A percentile compares a stretch with the other conserved stretches of the same genome.
Evolutionary conservation across 2,329 filamentous ascomycete species (phyloP).

Genomic region (Bipolaris victoriae): DNA sequence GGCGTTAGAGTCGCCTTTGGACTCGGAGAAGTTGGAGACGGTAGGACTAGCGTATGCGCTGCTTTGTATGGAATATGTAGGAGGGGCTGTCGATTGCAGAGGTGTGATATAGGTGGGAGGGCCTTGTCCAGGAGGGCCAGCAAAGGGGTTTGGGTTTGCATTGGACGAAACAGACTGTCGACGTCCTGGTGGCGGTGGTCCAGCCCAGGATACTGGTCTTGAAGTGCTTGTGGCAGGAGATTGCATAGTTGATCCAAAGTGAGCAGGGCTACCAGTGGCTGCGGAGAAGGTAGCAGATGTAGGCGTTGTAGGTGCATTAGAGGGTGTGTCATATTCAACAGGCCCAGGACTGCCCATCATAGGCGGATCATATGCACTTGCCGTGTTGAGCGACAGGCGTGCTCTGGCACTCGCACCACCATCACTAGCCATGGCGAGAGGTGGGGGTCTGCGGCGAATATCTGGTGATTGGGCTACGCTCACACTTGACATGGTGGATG

Average conservation of each 20-base stretch:
- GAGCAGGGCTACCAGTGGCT: constrained; percentile 73
- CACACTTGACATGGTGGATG: constrained; percentile 73
- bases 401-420: constrained; percentile 63
- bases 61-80: constrained; percentile 62
- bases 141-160: constrained; percentile 73
- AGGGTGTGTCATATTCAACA: constrained; percentile 67
- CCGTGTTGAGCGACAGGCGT: constrained; percentile 60
- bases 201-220: constrained; percentile 75
- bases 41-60: constrained; percentile 72
- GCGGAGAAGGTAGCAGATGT: constrained; percentile 83
- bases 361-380: constrained; percentile 69
- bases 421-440: constrained; percentile 81
- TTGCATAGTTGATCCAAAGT: constrained; percentile 69
- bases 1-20: constrained; percentile 69
- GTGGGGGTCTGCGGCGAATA: constrained; percentile 73
- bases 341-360: constrained; percentile 66
- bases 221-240: constrained; percentile 76
- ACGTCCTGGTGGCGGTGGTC: constrained; percentile 70
- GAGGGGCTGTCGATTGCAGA: constrained; percentile 61
- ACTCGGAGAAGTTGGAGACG: constrained; percentile 66
- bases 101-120: constrained; percentile 64
- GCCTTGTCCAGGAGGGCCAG: constrained; percentile 66
- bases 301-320: constrained; percentile 79
- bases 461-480: constrained; percentile 58
- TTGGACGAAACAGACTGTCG: constrained; percentile 83